Base-by-base conservation (phyloP, 306 rosid genomes). In the Prosopis cineraria region DNA sequence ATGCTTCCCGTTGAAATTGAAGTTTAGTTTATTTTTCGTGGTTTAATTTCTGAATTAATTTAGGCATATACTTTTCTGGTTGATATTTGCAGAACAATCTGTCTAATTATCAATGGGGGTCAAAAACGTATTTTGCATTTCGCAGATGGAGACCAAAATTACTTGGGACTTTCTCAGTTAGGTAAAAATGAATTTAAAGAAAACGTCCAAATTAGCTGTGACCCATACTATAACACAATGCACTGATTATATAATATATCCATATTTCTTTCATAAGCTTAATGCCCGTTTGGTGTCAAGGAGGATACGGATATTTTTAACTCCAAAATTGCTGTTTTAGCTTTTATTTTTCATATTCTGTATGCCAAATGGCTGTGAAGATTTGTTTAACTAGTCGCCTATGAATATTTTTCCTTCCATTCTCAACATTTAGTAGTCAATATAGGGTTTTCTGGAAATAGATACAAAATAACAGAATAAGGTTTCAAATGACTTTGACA, bases 11-110 rank as follows among this genome's bases (percentile, higher is more conserved):
- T 70, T 81, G 72, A 24, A n/a, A 48, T 29, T 36, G 34, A 63
- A 41, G 52, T 70, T 56, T 2, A 31, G 60, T 62, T 62, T 55
- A 44, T 44, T 44, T 67, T 37, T 50, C 40, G 64, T 76, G 80
- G 25, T 72, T 43, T 72, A 39, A 40, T 56, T 76, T 40, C 73
- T 39, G 62, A 84, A 55, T 71, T 77, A 25, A 62, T 68, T 43
- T 0, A 31, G 68, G 71, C 37, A 50, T 36, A 16, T 77, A 41
- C 47, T 31, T 79, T 72, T 16, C 64, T 3, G 50, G 66, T 62
- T 45, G 78, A 60, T 77, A 16, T 29, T 24, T 40, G 53, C n/a
- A 13, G 34, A 40, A 68, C 22, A 22, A 41, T 37, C 68, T 39
- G 10, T 56, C 68, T 8, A 17, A 27, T 20, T 40, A 37, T 8